Conservation (phyloP, 768 basidiomycete genomes). For the Lepiota subincarnata region DNA sequence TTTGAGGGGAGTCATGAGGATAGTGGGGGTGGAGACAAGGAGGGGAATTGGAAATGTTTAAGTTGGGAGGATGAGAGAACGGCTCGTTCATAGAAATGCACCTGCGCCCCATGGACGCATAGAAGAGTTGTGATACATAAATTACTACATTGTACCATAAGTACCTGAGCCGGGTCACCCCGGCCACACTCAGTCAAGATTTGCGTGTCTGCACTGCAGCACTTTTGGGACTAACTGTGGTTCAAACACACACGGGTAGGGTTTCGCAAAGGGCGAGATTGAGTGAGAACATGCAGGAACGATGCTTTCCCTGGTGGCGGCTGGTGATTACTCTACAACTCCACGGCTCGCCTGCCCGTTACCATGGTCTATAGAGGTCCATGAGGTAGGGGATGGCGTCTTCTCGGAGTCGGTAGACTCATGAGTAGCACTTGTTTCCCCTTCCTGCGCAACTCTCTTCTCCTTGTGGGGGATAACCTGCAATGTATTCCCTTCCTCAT, state of each 20-base stretch:
- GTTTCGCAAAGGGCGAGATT: neutral
- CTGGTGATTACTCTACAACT: too few species aligned
- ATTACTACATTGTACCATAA: neutral
- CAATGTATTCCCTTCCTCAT: neutral
- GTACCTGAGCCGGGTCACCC: too few species aligned
- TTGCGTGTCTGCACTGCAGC: too few species aligned
- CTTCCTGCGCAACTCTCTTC: neutral
- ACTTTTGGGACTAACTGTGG: neutral
- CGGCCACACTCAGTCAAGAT: too few species aligned
- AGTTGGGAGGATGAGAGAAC: conserved; percentile 3
- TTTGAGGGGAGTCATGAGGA: conserved; percentile 30
- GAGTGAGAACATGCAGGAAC: too few species aligned
- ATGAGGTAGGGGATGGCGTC: too few species aligned
- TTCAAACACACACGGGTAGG: neutral
- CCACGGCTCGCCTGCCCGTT: too few species aligned
- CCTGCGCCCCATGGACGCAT: neutral
- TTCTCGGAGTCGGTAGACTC: too few species aligned
- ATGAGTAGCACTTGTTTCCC: too few species aligned
- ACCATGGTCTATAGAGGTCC: too few species aligned
- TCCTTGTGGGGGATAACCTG: neutral
- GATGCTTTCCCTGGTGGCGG: too few species aligned
- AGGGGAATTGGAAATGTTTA: conserved; percentile 13
- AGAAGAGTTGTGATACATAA: neutral
- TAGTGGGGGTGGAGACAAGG: neutral
- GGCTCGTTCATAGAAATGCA: too few species aligned